Conservation (phyloP, 2,329 filamentous ascomycete species). For the Neofusicoccum ribis region DNA sequence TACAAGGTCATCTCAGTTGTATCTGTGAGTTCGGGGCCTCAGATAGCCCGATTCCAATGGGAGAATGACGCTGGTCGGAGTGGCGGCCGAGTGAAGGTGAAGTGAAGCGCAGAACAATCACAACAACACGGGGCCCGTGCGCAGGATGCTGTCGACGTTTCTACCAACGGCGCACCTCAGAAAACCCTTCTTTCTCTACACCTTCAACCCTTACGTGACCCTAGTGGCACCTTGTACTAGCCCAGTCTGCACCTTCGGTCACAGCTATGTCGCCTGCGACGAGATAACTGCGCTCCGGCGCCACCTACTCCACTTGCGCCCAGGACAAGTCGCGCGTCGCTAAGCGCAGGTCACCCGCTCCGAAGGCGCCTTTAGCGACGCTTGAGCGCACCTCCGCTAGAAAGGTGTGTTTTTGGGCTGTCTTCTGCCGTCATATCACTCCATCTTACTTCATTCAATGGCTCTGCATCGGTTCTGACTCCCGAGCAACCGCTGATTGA, state of each 20-base stretch:
- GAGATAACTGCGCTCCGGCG: neutral
- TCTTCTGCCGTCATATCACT: neutral
- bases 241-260: neutral
- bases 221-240: neutral
- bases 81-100: neutral
- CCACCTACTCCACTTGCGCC: neutral
- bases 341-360: neutral
- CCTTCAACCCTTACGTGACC: neutral
- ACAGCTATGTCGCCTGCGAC: neutral
- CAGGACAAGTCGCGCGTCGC: neutral
- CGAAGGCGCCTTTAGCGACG: neutral
- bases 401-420: neutral
- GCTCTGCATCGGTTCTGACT: neutral
- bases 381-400: neutral
- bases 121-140: neutral
- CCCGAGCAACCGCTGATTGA: neutral
- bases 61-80: neutral
- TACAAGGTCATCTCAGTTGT: neutral
- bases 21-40: too few species aligned
- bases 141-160: neutral
- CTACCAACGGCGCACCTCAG: neutral
- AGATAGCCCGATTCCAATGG: too few species aligned
- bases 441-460: neutral
- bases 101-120: neutral
- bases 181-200: neutral